Evolutionary conservation across 768 basidiomycete genomes (phyloP).

Genomic region (Boletus speciosus): DNA sequence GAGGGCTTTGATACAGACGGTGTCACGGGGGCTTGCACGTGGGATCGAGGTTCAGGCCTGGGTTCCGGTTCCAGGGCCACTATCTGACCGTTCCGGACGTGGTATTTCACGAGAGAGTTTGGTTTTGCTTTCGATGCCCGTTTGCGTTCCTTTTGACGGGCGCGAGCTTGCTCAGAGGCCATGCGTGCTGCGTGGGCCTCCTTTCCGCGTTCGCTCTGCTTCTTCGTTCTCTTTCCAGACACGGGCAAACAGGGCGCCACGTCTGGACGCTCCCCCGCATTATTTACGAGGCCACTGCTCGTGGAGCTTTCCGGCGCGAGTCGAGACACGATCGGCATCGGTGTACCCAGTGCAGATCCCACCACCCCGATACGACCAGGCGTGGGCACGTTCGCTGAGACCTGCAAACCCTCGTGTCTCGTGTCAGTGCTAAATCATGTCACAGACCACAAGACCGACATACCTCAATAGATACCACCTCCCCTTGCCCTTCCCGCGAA

Average conservation of each 20-base stretch:
- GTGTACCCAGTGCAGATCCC: not conserved
- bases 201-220: not conserved
- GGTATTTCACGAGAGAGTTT: not conserved
- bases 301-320: not conserved
- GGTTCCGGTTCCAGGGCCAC: constrained; percentile 1
- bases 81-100: constrained; percentile 16
- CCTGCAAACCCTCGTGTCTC: constrained; percentile 1
- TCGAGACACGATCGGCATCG: not conserved
- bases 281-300: too few relatives aligned
- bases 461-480: not conserved
- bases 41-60: not conserved
- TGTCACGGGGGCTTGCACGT: not conserved
- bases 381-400: not conserved
- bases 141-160: not conserved
- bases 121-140: not conserved
- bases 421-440: not conserved
- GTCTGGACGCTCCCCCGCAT: not conserved
- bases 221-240: constrained; percentile 3
- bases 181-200: not conserved
- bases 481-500: not conserved
- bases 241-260: not conserved
- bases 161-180: not conserved
- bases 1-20: not conserved
- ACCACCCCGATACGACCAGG: not conserved
- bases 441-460: not conserved